Percentiles rank a stretch among this genome's conserved stretches.
These are phyloP conservation scores for Clavispora phyllophila DNA, from an alignment of 805 yeast genomes.

Conservation along the genomic window DNA sequence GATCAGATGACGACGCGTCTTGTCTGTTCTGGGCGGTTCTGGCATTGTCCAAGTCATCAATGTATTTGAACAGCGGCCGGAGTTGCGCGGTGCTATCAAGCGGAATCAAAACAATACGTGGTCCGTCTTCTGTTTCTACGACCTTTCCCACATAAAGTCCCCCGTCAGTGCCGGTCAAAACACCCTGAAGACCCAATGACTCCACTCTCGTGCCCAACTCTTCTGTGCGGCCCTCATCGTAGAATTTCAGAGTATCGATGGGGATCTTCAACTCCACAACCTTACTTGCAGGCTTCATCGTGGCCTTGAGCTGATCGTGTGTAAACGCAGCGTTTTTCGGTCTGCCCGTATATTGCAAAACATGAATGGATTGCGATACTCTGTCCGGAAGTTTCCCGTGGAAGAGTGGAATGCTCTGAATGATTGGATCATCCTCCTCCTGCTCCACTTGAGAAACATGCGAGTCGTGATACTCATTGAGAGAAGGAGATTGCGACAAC, in stretches of 20 bases:
- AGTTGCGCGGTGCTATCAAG: constrained; percentile 68
- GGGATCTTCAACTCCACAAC: constrained; percentile 76
- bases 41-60: constrained; percentile 54
- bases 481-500: constrained; percentile 3
- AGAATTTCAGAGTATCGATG: constrained; percentile 60
- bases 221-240: constrained; percentile 57
- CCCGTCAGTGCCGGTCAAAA: constrained; percentile 50
- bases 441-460: not conserved
- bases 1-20: constrained; percentile 23
- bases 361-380: constrained; percentile 26
- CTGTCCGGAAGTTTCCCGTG: constrained; percentile 22
- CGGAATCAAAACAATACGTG: constrained; percentile 57
- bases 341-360: constrained; percentile 44
- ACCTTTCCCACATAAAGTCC: constrained; percentile 34
- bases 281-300: constrained; percentile 58
- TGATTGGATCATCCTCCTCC: constrained; percentile 31
- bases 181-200: constrained; percentile 67
- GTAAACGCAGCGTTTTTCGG: constrained; percentile 38
- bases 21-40: constrained; percentile 37
- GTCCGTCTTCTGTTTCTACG: constrained; percentile 15
- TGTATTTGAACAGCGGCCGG: constrained; percentile 75
- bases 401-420: constrained; percentile 34
- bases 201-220: constrained; percentile 58
- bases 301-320: constrained; percentile 32
- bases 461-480: constrained; percentile 2